A percentile compares a stretch with the other conserved stretches of the same genome.
phyloP scores from a whole-genome alignment of 306 rosid genomes.

The Corylus heterophylla region DNA sequence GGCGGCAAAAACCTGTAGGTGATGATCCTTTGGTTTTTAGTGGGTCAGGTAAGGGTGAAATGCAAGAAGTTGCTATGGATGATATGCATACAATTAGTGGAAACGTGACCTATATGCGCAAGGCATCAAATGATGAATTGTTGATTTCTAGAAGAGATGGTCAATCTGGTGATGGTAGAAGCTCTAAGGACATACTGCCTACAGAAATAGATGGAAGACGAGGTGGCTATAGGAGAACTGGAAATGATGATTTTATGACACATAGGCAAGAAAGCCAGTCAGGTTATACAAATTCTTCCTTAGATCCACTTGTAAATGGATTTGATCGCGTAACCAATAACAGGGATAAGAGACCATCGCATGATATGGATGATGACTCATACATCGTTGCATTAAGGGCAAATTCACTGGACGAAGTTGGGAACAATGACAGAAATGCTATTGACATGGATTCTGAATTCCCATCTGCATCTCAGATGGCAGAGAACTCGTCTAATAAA shows the following conservation, averaged over 20 bases:
- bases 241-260: conserved; percentile 69
- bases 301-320: conserved; percentile 54
- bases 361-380: conserved; percentile 72
- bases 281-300: conserved; percentile 40
- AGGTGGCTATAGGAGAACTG: conserved; percentile 51
- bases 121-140: conserved; percentile 53
- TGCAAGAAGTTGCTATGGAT: conserved; percentile 45
- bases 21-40: conserved; percentile 71
- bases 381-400: conserved; percentile 74
- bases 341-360: conserved; percentile 55
- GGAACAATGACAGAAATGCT: conserved; percentile 61
- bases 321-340: conserved; percentile 43
- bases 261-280: conserved; percentile 49
- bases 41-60: conserved; percentile 46
- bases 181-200: conserved; percentile 48
- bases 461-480: conserved; percentile 46
- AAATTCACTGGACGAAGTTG: conserved; percentile 46
- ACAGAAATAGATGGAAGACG: conserved; percentile 69
- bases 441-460: conserved; percentile 82
- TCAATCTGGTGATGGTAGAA: conserved; percentile 36
- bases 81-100: conserved; percentile 58
- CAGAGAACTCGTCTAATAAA: conserved; percentile 45
- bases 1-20: conserved; percentile 42
- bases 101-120: conserved; percentile 44
- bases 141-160: conserved; percentile 48